A percentile compares a stretch with the other conserved stretches of the same genome.
These are phyloP conservation scores for Macrophomina pseudophaseolina DNA, from an alignment of 2,329 filamentous ascomycete species.

Conservation along the genomic window DNA sequence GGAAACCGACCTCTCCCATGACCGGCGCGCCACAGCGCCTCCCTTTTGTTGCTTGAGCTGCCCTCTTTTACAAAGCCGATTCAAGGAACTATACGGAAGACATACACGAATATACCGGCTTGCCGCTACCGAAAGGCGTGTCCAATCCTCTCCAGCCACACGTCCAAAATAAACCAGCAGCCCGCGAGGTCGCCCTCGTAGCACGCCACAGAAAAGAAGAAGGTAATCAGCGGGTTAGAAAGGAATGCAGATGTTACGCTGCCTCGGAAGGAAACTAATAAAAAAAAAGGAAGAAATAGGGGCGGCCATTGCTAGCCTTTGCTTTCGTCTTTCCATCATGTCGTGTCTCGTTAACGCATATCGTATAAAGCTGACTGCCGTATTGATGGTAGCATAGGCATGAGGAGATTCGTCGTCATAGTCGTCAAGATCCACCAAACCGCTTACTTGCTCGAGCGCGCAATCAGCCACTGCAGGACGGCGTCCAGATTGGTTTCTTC, in stretches of 20 bases:
- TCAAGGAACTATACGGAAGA: constrained; percentile 6
- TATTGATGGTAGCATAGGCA: constrained; percentile 28
- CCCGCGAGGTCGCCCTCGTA: constrained; percentile 17
- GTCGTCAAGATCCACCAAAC: constrained; percentile 12
- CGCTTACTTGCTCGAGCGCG: constrained; percentile 73
- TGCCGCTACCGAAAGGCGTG: constrained; percentile 9
- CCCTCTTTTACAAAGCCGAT: background rate
- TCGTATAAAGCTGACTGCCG: constrained; percentile 30
- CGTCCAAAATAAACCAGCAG: constrained; percentile 1
- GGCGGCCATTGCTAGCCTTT: constrained; percentile 45
- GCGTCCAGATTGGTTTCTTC: constrained; percentile 98
- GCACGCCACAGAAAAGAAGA: background rate
- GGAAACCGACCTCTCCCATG: constrained; percentile 23
- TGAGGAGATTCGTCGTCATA: constrained; percentile 26
- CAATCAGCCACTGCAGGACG: constrained; percentile 95
- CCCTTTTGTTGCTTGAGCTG: constrained; percentile 21
- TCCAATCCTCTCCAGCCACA: constrained; percentile 11
- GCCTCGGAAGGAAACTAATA: background rate
- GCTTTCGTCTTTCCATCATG: constrained; percentile 32
- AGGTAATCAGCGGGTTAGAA: background rate
- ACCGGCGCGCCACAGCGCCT: constrained; percentile 20
- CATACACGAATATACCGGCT: constrained; percentile 15
- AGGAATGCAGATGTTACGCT: constrained; percentile 20
- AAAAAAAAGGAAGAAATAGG: constrained; percentile 3
- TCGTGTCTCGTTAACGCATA: constrained; percentile 28